Evolutionary conservation across 176 grass and related monocot species (phyloP).

Genomic region (Dactylis glomerata): DNA sequence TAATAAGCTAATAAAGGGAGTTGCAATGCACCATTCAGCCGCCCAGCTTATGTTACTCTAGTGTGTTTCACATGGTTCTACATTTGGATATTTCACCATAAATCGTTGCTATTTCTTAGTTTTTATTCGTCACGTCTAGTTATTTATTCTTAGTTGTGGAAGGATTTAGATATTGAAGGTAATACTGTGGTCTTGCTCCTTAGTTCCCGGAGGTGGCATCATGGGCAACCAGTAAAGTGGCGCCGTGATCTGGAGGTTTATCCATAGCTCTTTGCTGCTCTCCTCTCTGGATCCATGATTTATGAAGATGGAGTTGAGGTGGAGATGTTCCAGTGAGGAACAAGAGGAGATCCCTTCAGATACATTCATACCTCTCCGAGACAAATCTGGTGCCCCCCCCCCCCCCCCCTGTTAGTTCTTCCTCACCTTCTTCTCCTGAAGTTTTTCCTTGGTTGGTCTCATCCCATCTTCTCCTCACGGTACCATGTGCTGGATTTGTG

Average conservation of each 20-base stretch:
- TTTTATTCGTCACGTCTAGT: neutral
- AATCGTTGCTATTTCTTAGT: neutral
- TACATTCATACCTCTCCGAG: neutral
- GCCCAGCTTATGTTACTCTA: constrained; percentile 3
- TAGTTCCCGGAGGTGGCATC: neutral
- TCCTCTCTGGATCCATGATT: neutral
- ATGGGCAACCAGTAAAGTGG: neutral
- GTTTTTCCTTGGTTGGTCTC: neutral
- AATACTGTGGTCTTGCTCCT: neutral
- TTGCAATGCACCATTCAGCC: neutral
- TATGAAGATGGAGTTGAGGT: neutral
- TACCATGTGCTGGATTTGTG: neutral
- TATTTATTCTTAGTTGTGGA: neutral
- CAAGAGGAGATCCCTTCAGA: neutral
- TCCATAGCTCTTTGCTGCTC: neutral
- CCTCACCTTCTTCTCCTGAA: neutral
- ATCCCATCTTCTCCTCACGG: no score
- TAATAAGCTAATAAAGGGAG: neutral
- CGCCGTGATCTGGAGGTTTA: neutral
- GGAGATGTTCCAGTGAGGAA: neutral
- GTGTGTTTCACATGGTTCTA: neutral
- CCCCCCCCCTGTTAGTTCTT: neutral
- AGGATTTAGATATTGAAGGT: neutral
- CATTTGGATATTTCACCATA: neutral
- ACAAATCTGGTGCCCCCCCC: neutral